Conservation (phyloP, 768 basidiomycete species). For the Tephrocybe sp. region DNA sequence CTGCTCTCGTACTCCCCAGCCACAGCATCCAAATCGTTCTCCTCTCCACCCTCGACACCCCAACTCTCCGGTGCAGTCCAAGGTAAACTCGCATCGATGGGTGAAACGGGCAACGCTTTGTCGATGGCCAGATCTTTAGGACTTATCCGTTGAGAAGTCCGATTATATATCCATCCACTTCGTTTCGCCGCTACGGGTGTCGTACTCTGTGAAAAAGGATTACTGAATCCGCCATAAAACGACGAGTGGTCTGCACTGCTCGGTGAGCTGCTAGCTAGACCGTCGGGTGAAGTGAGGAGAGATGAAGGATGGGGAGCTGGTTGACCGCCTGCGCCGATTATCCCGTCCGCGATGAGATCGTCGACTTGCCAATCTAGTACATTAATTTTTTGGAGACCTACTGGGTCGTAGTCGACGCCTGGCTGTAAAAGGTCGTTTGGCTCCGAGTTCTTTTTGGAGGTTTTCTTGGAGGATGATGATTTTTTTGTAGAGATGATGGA, state of each 20-base stretch:
- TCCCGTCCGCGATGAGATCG: conserved; percentile 50
- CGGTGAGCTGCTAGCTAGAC: conserved; percentile 29
- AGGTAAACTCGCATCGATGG: conserved; percentile 10
- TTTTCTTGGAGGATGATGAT: conserved; percentile 27
- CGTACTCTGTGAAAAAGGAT: conserved; percentile 34
- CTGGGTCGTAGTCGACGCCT: conserved; percentile 9
- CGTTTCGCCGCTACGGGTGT: conserved; percentile 25
- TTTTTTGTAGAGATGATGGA: neutral
- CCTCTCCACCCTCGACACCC: conserved; percentile 52
- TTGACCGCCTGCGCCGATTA: conserved; percentile 50
- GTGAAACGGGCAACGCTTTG: conserved; percentile 10
- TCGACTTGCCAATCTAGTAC: neutral
- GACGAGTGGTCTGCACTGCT: conserved; percentile 36
- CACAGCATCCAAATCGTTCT: conserved; percentile 37
- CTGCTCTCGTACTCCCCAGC: conserved; percentile 28
- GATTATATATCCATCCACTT: conserved; percentile 20
- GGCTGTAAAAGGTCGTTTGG: conserved; percentile 30
- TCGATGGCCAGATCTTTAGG: conserved; percentile 36
- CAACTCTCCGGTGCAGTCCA: conserved; percentile 81
- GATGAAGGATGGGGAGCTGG: conserved; percentile 2
- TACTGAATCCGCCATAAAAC: conserved; percentile 33
- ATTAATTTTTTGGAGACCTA: conserved; percentile 1
- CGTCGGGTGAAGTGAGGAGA: no score
- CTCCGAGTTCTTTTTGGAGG: conserved; percentile 31
- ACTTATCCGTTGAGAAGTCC: conserved; percentile 43